These are phyloP conservation scores for Paramyrothecium roridum DNA, from an alignment of 2,329 filamentous ascomycete genomes.

Conservation along the genomic window DNA sequence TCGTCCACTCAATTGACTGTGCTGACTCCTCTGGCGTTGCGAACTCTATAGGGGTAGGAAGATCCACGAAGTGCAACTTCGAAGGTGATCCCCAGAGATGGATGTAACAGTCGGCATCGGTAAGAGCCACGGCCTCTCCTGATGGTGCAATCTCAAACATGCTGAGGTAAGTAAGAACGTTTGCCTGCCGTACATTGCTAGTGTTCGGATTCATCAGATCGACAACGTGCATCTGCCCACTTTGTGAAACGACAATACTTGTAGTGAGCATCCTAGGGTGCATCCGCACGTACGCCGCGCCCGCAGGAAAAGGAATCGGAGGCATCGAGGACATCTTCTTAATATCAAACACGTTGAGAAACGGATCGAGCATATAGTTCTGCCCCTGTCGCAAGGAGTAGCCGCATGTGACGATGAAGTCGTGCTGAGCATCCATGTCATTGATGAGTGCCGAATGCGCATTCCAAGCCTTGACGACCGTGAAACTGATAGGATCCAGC, in stretches of 20 bases:
- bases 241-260: conserved; percentile 87
- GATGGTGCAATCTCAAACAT: conserved; percentile 85
- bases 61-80: conserved; percentile 84
- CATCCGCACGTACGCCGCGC: conserved; percentile 93
- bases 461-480: conserved; percentile 82
- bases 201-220: conserved; percentile 93
- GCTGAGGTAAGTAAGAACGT: conserved; percentile 69
- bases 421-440: conserved; percentile 95
- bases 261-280: conserved; percentile 95
- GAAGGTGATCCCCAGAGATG: conserved; percentile 86
- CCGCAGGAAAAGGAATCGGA: conserved; percentile 87
- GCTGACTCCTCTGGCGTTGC: conserved; percentile 61
- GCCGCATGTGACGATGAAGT: conserved; percentile 93
- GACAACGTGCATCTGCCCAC: conserved; percentile 91
- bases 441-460: conserved; percentile 86
- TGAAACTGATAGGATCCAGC: conserved; percentile 74
- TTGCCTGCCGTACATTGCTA: conserved; percentile 79
- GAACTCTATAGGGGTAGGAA: conserved; percentile 74
- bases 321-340: conserved; percentile 85
- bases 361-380: conserved; percentile 80
- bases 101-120: conserved; percentile 74
- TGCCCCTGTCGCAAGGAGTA: conserved; percentile 75
- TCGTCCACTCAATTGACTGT: conserved; percentile 63
- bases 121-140: conserved; percentile 78
- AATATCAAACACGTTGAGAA: conserved; percentile 93